These are phyloP conservation scores for Atalantia buxifolia DNA, from an alignment of 345 rosid species.

Conservation along the genomic window DNA sequence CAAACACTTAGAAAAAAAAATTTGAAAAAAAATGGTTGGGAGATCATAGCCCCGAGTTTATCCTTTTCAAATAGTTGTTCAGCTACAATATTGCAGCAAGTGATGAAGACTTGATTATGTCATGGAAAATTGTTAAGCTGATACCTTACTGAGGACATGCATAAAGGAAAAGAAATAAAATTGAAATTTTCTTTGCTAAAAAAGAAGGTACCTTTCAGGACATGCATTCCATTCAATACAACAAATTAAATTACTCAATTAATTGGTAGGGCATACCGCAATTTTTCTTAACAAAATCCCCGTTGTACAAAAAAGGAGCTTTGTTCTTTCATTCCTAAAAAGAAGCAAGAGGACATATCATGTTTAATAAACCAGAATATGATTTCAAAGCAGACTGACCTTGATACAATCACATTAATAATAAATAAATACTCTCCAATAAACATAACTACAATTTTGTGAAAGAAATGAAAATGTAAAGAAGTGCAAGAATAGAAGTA, in stretches of 20 bases:
- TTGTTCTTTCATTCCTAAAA: conserved; percentile 82
- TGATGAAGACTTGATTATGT: background rate
- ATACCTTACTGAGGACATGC: background rate
- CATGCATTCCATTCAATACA: background rate
- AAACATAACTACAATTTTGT: background rate
- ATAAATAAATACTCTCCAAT: background rate
- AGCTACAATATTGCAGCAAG: background rate
- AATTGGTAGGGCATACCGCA: conserved; percentile 41
- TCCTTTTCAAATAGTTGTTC: background rate
- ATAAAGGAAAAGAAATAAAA: background rate
- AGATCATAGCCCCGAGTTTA: background rate
- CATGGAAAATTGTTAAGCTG: background rate
- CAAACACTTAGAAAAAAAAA: background rate
- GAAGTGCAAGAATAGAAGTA: background rate
- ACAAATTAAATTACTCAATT: background rate
- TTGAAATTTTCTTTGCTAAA: background rate
- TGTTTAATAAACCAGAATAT: background rate
- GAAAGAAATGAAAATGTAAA: background rate
- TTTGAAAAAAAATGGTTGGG: too few relatives aligned
- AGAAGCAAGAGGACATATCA: conserved; percentile 5
- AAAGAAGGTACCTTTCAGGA: background rate
- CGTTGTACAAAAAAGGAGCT: conserved; percentile 89
- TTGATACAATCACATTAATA: background rate
- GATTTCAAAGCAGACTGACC: background rate
- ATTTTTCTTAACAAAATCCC: conserved; percentile 90